phyloP scores from a whole-genome alignment of 1,284 basidiomycete genomes.

The Trametes versicolor region DNA sequence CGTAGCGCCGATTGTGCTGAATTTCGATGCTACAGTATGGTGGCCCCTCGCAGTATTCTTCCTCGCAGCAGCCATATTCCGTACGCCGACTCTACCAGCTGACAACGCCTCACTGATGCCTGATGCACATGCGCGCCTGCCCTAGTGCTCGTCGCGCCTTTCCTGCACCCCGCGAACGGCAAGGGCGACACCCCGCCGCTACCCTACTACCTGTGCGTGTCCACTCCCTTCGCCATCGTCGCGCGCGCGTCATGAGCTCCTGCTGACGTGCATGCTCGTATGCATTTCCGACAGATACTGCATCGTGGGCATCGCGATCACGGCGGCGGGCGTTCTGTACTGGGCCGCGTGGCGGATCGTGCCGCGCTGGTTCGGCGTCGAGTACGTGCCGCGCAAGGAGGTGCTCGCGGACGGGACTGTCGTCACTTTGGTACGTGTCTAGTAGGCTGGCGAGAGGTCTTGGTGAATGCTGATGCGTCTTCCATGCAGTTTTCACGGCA shows the following conservation, averaged over 20 bases:
- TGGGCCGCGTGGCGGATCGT: conserved; percentile 66
- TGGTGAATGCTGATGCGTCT: not conserved
- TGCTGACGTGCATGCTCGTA: not conserved
- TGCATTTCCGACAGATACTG: conserved; percentile 54
- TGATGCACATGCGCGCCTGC: not conserved
- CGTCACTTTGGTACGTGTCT: conserved; percentile 58
- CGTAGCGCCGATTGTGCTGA: conserved; percentile 8
- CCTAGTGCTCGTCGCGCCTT: conserved; percentile 64
- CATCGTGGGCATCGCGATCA: conserved; percentile 62
- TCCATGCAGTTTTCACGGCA: conserved; percentile 28
- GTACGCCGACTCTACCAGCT: conserved; percentile 45
- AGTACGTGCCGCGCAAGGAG: conserved; percentile 58
- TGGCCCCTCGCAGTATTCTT: conserved; percentile 65
- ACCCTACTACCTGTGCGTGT: conserved; percentile 64
- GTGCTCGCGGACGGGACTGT: conserved; percentile 63
- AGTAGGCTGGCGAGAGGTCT: not conserved
- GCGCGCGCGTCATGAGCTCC: not conserved
- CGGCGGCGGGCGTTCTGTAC: conserved; percentile 58
- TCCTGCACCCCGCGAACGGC: conserved; percentile 60
- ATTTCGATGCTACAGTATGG: conserved; percentile 56
- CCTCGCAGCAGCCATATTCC: conserved; percentile 59
- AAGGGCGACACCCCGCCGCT: conserved; percentile 68
- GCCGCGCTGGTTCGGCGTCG: conserved; percentile 60
- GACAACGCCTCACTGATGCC: not conserved
- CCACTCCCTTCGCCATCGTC: not conserved